A percentile compares a stretch with the other conserved stretches of the same genome.
Evolutionary conservation across 345 rosid genomes (phyloP).

Genomic region (Cochlearia excelsa): DNA sequence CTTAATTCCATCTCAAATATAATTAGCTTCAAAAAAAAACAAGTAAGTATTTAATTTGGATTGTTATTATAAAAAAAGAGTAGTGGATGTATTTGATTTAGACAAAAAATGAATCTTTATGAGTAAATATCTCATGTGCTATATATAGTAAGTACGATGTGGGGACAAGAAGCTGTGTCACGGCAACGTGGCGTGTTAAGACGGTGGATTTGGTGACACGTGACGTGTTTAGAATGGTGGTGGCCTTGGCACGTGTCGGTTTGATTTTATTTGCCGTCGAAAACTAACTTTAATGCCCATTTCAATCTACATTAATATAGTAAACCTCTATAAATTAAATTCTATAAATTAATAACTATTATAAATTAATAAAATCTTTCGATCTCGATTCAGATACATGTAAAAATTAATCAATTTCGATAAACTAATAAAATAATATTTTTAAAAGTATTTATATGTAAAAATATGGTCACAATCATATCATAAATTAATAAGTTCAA

Average conservation of each 20-base stretch:
- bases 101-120: constrained; percentile 1
- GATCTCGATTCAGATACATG: too few relatives aligned
- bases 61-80: constrained; percentile 1
- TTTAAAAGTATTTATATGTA: too few relatives aligned
- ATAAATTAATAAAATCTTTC: too few relatives aligned
- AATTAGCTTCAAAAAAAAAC: constrained; percentile 10
- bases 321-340: too few relatives aligned
- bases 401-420: too few relatives aligned
- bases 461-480: too few relatives aligned
- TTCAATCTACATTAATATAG: constrained; percentile 26
- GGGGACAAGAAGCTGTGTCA: constrained; percentile 6
- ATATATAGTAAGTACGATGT: constrained; percentile 15
- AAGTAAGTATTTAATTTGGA: background rate
- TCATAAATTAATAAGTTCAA: too few relatives aligned
- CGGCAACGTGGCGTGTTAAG: constrained; percentile 34
- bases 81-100: background rate
- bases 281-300: background rate
- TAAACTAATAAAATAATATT: too few relatives aligned
- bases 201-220: constrained; percentile 28
- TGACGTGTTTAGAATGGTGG: constrained; percentile 14
- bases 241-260: constrained; percentile 23
- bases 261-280: constrained; percentile 1
- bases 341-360: too few relatives aligned
- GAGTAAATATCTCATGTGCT: background rate
- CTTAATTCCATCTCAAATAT: background rate